Conservation (phyloP, 169 alveolate species). For the Babesia ovis region DNA sequence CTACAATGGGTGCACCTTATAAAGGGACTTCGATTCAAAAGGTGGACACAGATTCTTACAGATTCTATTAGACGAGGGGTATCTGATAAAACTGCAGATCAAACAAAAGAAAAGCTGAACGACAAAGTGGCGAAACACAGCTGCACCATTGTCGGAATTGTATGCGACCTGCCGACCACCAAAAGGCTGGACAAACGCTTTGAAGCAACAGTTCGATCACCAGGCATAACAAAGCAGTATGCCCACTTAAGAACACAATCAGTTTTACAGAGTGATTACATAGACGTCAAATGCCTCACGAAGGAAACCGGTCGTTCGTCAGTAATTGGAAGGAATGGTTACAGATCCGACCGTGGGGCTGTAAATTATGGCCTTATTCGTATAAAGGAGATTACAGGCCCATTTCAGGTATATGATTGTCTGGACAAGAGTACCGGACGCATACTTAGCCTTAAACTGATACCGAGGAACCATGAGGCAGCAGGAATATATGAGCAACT, state of each 20-base stretch:
- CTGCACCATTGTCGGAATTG: neutral
- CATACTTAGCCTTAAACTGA: constrained; percentile 42
- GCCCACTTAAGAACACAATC: constrained; percentile 60
- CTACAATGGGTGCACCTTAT: constrained; percentile 12
- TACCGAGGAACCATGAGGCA: constrained; percentile 11
- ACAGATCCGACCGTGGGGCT: neutral
- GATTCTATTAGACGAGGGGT: neutral
- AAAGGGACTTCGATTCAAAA: constrained; percentile 7
- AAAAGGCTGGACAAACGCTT: neutral
- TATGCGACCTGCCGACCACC: neutral
- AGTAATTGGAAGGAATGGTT: constrained; percentile 5
- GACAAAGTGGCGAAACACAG: neutral
- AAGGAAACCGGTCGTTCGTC: neutral
- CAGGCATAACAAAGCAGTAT: constrained; percentile 20
- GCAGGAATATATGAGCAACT: constrained; percentile 39
- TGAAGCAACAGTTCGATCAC: neutral
- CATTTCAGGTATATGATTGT: constrained; percentile 53
- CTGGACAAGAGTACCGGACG: constrained; percentile 57
- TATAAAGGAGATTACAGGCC: constrained; percentile 12
- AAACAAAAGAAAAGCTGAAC: neutral
- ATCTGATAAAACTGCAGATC: neutral
- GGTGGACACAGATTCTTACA: constrained; percentile 2
- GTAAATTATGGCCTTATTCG: constrained; percentile 53
- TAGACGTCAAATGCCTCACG: neutral
- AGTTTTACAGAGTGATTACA: neutral